These are phyloP conservation scores for Claviceps sp. DNA, from an alignment of 2,329 filamentous ascomycete species.

Conservation along the genomic window DNA sequence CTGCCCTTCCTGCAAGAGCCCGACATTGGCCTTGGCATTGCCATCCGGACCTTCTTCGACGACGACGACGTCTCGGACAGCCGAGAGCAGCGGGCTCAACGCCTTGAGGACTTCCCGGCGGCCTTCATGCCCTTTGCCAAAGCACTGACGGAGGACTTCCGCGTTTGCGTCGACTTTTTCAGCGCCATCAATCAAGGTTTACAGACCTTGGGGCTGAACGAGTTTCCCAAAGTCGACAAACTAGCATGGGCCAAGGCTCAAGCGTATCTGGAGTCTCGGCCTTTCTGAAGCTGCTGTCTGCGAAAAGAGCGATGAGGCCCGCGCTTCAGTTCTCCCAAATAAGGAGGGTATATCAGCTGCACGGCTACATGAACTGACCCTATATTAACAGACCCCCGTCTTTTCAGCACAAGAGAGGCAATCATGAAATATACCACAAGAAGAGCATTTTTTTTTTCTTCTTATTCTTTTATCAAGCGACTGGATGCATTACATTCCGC, in stretches of 20 bases:
- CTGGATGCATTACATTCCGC: no score
- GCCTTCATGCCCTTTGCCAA: slow-evolving; percentile 46
- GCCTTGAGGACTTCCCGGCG: slow-evolving; percentile 36
- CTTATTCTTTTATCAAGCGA: not conserved
- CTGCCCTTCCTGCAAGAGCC: slow-evolving; percentile 57
- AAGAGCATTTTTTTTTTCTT: not conserved
- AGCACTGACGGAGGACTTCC: slow-evolving; percentile 45
- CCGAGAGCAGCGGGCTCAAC: slow-evolving; percentile 28
- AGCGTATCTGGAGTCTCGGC: slow-evolving; percentile 34
- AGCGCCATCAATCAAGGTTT: slow-evolving; percentile 43
- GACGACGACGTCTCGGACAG: slow-evolving; percentile 50
- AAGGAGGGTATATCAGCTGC: not conserved
- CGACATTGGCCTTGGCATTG: slow-evolving; percentile 65
- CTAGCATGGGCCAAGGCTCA: slow-evolving; percentile 41
- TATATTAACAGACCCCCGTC: not conserved
- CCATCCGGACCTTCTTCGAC: slow-evolving; percentile 67
- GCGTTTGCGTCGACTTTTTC: slow-evolving; percentile 43
- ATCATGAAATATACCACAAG: not conserved
- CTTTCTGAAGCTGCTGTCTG: slow-evolving; percentile 13
- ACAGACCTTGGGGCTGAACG: slow-evolving; percentile 35
- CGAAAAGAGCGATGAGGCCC: not conserved
- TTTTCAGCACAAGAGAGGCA: no score
- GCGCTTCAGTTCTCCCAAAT: no score
- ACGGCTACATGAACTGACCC: no score
- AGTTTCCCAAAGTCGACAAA: slow-evolving; percentile 33